A percentile compares a stretch with the other conserved stretches of the same genome.
phyloP scores from a whole-genome alignment of 169 alveolate species.

The Fabrea salina region DNA sequence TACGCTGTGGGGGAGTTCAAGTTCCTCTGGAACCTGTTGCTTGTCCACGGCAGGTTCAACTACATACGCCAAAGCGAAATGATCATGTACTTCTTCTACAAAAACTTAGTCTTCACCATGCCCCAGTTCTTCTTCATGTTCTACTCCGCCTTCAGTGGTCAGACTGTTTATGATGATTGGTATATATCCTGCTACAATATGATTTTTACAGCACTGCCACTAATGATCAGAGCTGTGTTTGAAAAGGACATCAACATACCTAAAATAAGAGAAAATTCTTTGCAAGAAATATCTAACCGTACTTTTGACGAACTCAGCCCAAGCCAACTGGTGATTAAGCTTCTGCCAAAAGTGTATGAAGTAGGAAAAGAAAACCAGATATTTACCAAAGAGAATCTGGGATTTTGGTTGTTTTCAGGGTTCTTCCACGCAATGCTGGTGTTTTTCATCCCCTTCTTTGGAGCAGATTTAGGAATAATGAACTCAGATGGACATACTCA shows the following conservation, averaged over 20 bases:
- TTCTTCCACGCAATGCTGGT: conserved; percentile 52
- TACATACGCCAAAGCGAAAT: conserved; percentile 72
- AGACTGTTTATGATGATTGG: conserved; percentile 87
- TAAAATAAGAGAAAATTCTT: background rate
- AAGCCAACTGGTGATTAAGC: background rate
- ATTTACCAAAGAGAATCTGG: conserved; percentile 49
- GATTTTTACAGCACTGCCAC: conserved; percentile 83
- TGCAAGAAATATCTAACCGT: background rate
- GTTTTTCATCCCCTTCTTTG: conserved; percentile 34
- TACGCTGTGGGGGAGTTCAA: conserved; percentile 68
- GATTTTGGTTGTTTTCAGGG: conserved; percentile 48
- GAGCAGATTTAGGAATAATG: background rate
- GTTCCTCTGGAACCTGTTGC: conserved; percentile 52
- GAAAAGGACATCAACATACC: conserved; percentile 41
- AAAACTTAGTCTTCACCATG: conserved; percentile 82
- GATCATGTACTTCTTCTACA: conserved; percentile 86
- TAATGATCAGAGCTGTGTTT: conserved; percentile 68
- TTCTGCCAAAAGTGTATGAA: conserved; percentile 42
- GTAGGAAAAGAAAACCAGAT: conserved; percentile 57
- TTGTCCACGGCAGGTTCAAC: conserved; percentile 68
- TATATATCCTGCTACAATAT: conserved; percentile 82
- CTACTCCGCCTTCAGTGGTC: conserved; percentile 71
- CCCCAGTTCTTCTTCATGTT: conserved; percentile 78
- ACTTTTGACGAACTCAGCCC: background rate
- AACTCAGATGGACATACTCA: conserved; percentile 1